Percentiles rank a stretch among this genome's conserved stretches.
phyloP scores from a whole-genome alignment of 768 basidiomycete genomes.

The Sarcodon aspratus region DNA sequence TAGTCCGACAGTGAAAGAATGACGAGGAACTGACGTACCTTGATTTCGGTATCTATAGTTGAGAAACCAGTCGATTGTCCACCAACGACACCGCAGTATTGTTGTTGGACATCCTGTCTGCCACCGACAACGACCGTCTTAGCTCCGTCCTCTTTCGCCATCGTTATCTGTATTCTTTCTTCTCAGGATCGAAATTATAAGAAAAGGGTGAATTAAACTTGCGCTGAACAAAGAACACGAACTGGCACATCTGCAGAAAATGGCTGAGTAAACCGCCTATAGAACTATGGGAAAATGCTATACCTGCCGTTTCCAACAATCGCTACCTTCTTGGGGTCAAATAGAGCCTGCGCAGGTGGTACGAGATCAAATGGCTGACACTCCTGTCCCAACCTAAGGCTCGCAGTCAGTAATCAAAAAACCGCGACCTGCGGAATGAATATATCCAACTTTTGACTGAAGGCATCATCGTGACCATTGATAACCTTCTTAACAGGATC shows the following conservation, averaged over 20 bases:
- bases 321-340: slow-evolving; percentile 34
- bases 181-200: background rate
- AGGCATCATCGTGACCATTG: slow-evolving; percentile 38
- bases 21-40: slow-evolving; percentile 24
- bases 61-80: slow-evolving; percentile 49
- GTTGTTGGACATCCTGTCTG: slow-evolving; percentile 30
- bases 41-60: slow-evolving; percentile 49
- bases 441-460: slow-evolving; percentile 27
- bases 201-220: slow-evolving; percentile 3
- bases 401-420: background rate
- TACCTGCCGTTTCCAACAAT: slow-evolving; percentile 51
- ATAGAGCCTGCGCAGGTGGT: slow-evolving; percentile 33
- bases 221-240: slow-evolving; percentile 18
- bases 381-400: slow-evolving; percentile 18
- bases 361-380: slow-evolving; percentile 22
- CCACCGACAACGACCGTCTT: slow-evolving; percentile 51
- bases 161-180: slow-evolving; percentile 31
- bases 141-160: slow-evolving; percentile 46
- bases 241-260: slow-evolving; percentile 11
- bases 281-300: slow-evolving; percentile 30
- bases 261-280: background rate
- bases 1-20: background rate
- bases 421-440: background rate
- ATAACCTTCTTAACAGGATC: slow-evolving; percentile 29
- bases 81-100: slow-evolving; percentile 55